Evolutionary conservation across 2,329 filamentous ascomycete genomes (phyloP), one percentile per base, ranked within the genome.

Genomic region (Pseudocercospora pini-densiflorae): DNA sequence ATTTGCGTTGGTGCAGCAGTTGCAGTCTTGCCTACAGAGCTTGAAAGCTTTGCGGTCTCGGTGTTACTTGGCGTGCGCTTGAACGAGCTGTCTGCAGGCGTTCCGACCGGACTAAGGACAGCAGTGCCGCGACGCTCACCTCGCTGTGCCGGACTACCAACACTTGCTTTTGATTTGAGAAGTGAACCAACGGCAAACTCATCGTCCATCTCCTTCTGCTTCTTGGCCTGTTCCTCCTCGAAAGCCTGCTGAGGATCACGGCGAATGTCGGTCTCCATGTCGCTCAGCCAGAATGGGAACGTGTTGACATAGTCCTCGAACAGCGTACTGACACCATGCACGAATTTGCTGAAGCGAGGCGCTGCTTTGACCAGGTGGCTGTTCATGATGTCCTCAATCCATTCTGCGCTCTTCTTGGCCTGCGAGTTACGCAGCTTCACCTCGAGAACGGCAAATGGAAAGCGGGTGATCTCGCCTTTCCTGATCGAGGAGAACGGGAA

Each of bases 241-340:
- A 97, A 97, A 0, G 94, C 94, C 69, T 88, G 87, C 77, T 95
- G 92, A 0, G 95, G 95, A 77, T 98, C 94, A 77, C 92, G 93
- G 72, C 94, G 90, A 76, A 99, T 99, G 77, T 99, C 95, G 33
- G 88, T 92, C 77, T 97, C 94, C 51, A 98, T 85, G 69, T 97
- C 92, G 74, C 90, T 90, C 36, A 98, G 87, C 95, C 95, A 99
- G 82, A 98, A 97, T 14, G 95, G 95, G 75, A 98, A 89, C 69
- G 89, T 94, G 81, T 98, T 98, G 78, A 99, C 94, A 75, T 97
- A 89, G 79, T 99, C 83, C 75, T 98, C 95, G 72, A 98, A 98
- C 1, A 99, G 85, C 45, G 90, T 90, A 7, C 94, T 94, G 4
- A 96, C 90, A 68, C 95, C 95, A 74, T 99, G 94, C 2, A 97